Evolutionary conservation across 805 yeast species (phyloP).

Genomic region (Yueomyces sp.): DNA sequence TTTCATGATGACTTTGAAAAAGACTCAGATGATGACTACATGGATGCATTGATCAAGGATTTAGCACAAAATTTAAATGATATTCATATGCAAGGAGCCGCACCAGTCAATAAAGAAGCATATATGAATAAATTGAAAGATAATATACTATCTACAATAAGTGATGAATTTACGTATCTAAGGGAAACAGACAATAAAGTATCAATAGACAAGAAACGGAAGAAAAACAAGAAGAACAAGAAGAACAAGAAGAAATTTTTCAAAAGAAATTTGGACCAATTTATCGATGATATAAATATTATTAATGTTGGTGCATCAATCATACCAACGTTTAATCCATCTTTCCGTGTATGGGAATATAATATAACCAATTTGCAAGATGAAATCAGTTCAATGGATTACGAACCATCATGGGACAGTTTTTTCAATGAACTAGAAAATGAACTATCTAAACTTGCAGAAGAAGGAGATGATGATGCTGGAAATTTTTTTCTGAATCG

Average conservation of each 20-base stretch:
- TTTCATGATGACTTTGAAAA: slow-evolving; percentile 8
- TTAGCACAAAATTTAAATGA: slow-evolving; percentile 25
- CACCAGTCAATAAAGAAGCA: slow-evolving; percentile 50
- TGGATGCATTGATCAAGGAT: slow-evolving; percentile 8
- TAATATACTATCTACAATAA: slow-evolving; percentile 35
- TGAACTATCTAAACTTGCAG: slow-evolving; percentile 9
- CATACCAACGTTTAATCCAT: slow-evolving; percentile 78
- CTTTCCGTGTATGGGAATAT: slow-evolving; percentile 77
- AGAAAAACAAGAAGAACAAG: slow-evolving; percentile 8
- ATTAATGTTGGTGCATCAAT: slow-evolving; percentile 62
- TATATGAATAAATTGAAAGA: slow-evolving; percentile 51
- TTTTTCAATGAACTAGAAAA: slow-evolving; percentile 40
- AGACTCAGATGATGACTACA: slow-evolving; percentile 4
- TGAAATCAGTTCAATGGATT: neutral
- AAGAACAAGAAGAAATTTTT: slow-evolving; percentile 4
- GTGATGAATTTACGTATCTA: slow-evolving; percentile 15
- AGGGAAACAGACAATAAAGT: slow-evolving; percentile 5
- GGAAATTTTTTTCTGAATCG: slow-evolving; percentile 10
- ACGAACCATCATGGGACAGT: slow-evolving; percentile 38
- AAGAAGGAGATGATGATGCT: slow-evolving; percentile 4
- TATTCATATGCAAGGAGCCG: slow-evolving; percentile 40
- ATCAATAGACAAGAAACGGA: slow-evolving; percentile 9
- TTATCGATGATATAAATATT: slow-evolving; percentile 50
- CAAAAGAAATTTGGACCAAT: slow-evolving; percentile 5
- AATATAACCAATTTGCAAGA: slow-evolving; percentile 42